Evolutionary conservation across 2,329 filamentous ascomycete genomes (phyloP).

Genomic region (Diaporthe australafricana): DNA sequence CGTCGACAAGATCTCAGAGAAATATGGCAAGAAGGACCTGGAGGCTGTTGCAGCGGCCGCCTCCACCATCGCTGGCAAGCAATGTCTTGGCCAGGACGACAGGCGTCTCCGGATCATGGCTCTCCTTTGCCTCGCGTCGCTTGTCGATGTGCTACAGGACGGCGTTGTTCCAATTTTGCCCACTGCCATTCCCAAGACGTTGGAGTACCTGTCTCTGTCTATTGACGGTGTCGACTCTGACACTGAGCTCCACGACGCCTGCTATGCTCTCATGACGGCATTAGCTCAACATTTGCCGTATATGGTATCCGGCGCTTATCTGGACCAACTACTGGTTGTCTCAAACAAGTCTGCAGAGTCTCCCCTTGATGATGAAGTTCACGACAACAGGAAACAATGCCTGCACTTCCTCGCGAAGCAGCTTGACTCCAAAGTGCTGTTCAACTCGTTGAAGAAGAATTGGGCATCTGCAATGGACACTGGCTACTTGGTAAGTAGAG

Average conservation of each 20-base stretch:
- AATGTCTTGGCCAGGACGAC: constrained; percentile 82
- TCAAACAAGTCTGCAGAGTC: constrained; percentile 79
- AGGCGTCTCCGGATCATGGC: constrained; percentile 82
- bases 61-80: constrained; percentile 78
- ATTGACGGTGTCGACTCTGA: constrained; percentile 65
- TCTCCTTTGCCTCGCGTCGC: constrained; percentile 88
- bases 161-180: constrained; percentile 87
- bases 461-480: constrained; percentile 74
- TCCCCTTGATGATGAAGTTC: constrained; percentile 69
- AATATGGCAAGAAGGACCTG: constrained; percentile 92
- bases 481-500: constrained; percentile 69
- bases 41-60: constrained; percentile 81
- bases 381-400: constrained; percentile 75
- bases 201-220: constrained; percentile 77
- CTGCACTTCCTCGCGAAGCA: constrained; percentile 81
- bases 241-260: constrained; percentile 80
- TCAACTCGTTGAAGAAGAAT: constrained; percentile 77
- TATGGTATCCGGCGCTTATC: constrained; percentile 82
- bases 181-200: constrained; percentile 76
- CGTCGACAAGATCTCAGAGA: constrained; percentile 92
- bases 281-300: constrained; percentile 87
- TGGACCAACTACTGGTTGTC: constrained; percentile 77
- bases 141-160: constrained; percentile 89
- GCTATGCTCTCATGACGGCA: constrained; percentile 82
- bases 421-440: constrained; percentile 80